A percentile compares a stretch with the other conserved stretches of the same genome.
Evolutionary conservation across 768 basidiomycete species (phyloP).

Genomic region (Trametes coccinea): DNA sequence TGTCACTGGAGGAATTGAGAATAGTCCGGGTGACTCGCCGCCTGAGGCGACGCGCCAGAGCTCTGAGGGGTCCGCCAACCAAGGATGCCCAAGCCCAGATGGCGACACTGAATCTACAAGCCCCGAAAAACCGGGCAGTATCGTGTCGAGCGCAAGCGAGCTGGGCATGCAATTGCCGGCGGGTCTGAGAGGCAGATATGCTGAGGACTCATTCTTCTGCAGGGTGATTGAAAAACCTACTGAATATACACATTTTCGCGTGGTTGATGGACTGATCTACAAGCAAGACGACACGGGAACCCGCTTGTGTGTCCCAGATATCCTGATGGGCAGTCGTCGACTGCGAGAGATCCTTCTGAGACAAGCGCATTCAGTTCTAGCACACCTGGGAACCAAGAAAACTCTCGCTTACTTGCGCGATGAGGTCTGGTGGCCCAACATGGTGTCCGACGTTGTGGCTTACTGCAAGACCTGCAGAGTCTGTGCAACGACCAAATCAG

Average conservation of each 20-base stretch:
- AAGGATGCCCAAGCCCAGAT: no score
- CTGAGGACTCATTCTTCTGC: slow-evolving; percentile 33
- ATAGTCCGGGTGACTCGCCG: no score
- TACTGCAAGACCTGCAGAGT: slow-evolving; percentile 30
- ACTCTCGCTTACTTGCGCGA: slow-evolving; percentile 35
- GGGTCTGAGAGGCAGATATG: slow-evolving; percentile 25
- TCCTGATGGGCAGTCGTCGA: slow-evolving; percentile 17
- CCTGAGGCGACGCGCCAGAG: no score
- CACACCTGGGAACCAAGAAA: slow-evolving; percentile 38
- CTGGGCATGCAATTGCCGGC: slow-evolving; percentile 10
- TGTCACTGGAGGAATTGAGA: no score
- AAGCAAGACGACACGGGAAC: background rate
- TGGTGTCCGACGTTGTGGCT: slow-evolving; percentile 19
- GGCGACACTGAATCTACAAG: no score
- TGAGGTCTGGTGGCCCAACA: slow-evolving; percentile 38
- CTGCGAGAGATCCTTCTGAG: slow-evolving; percentile 33
- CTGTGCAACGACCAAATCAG: slow-evolving; percentile 22
- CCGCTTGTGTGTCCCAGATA: slow-evolving; percentile 28
- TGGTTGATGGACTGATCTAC: slow-evolving; percentile 25
- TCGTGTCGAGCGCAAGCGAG: background rate
- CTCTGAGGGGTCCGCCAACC: no score
- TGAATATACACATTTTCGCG: slow-evolving; percentile 31
- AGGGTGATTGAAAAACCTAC: slow-evolving; percentile 26
- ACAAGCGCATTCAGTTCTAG: slow-evolving; percentile 40
- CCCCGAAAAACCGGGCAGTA: background rate